Percentiles rank a stretch among this genome's conserved stretches.
Conservation (phyloP, 2,329 filamentous ascomycete genomes). For the Colletotrichum tanaceti region DNA sequence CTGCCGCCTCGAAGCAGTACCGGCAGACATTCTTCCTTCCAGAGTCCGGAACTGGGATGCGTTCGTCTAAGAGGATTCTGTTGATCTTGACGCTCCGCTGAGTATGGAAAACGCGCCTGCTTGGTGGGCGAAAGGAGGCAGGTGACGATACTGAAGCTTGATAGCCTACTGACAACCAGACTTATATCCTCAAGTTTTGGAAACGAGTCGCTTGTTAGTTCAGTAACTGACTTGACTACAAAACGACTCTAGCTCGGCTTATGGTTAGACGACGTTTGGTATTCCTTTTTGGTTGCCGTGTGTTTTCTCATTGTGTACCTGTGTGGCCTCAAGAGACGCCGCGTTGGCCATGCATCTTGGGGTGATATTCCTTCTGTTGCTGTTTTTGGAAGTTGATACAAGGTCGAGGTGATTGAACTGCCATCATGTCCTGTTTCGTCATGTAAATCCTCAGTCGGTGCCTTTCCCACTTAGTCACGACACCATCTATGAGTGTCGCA, state of each 20-base stretch:
- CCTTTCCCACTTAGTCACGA: neutral
- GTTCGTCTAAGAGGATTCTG: no score
- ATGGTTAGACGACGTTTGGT: neutral
- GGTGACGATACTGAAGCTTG: neutral
- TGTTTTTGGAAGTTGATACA: neutral
- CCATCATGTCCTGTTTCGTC: conserved; percentile 1
- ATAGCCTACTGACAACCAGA: neutral
- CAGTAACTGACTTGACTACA: neutral
- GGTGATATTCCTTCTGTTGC: no score
- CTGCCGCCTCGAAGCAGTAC: conserved; percentile 21
- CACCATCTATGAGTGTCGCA: no score
- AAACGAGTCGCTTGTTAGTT: neutral
- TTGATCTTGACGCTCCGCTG: neutral
- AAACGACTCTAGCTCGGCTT: neutral
- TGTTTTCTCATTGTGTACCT: no score
- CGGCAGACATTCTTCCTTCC: neutral
- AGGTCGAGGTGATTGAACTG: neutral
- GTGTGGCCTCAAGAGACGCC: no score
- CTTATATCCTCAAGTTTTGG: neutral
- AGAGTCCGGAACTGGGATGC: no score
- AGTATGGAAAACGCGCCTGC: neutral
- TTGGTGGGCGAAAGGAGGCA: neutral
- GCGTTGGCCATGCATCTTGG: no score
- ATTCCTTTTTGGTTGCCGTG: neutral
- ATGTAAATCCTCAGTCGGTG: neutral